A percentile compares a stretch with the other conserved stretches of the same genome.
phyloP scores from a whole-genome alignment of 1,139 yeast genomes.

The Lipomyces yarrowii region DNA sequence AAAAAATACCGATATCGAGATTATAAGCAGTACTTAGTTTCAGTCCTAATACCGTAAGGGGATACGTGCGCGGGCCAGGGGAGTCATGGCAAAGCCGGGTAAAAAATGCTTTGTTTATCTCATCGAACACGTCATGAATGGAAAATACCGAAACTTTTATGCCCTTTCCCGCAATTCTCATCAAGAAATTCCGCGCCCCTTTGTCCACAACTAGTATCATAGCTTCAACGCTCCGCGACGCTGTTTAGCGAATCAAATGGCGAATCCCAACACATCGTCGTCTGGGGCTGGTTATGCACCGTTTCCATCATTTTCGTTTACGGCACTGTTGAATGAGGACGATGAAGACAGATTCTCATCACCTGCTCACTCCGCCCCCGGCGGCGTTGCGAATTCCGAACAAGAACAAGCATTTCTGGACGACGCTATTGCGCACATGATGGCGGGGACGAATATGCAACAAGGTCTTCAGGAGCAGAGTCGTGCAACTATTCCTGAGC shows the following conservation, averaged over 20 bases:
- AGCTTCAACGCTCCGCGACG: not conserved
- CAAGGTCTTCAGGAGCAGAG: not conserved
- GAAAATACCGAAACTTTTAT: too few species aligned
- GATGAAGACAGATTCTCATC: not conserved
- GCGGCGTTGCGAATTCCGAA: not conserved
- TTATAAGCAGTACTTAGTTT: too few species aligned
- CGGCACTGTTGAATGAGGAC: slow-evolving; percentile 16
- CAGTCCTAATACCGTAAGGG: too few species aligned
- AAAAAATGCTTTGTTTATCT: not conserved
- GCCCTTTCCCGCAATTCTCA: slow-evolving; percentile 18
- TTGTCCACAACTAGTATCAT: not conserved
- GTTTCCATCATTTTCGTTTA: slow-evolving; percentile 29
- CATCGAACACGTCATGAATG: not conserved
- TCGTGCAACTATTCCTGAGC: slow-evolving; percentile 7
- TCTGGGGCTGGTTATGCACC: slow-evolving; percentile 9
- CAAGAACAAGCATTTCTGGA: slow-evolving; percentile 15
- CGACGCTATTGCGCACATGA: slow-evolving; percentile 16
- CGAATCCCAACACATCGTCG: not conserved
- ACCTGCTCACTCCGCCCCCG: not conserved
- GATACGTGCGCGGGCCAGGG: too few species aligned
- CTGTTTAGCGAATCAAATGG: not conserved
- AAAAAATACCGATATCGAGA: too few species aligned
- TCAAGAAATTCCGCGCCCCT: not conserved
- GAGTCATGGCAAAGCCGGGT: not conserved
- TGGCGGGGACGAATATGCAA: not conserved